Evolutionary conservation across 2,329 filamentous ascomycete species (phyloP).

Genomic region (Fusarium torulosum): DNA sequence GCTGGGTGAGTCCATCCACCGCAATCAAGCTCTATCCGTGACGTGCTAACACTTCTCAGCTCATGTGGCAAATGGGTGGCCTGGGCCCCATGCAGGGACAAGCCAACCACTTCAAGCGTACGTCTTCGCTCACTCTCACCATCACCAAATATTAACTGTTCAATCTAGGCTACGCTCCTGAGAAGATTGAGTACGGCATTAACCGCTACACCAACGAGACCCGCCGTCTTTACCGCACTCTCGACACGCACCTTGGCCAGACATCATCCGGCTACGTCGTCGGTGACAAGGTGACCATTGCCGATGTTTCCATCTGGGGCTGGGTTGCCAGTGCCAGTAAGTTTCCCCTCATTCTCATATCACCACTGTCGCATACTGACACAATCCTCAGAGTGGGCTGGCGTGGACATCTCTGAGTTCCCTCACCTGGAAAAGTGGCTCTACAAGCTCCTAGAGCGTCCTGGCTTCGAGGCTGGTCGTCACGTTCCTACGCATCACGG

Average conservation of each 20-base stretch:
- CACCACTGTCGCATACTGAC: neutral
- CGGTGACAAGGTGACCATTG: constrained; percentile 77
- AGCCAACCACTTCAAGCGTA: constrained; percentile 83
- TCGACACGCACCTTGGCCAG: constrained; percentile 77
- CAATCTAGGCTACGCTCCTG: constrained; percentile 75
- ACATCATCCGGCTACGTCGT: constrained; percentile 70
- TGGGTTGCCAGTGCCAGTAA: constrained; percentile 73
- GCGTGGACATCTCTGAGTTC: constrained; percentile 77
- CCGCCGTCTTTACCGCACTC: constrained; percentile 81
- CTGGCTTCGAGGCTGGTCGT: constrained; percentile 79
- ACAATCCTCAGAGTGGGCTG: constrained; percentile 53
- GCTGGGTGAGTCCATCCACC: constrained; percentile 68
- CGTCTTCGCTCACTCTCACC: constrained; percentile 30
- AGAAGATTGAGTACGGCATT: constrained; percentile 85
- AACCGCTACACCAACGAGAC: constrained; percentile 87
- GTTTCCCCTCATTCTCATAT: constrained; percentile 5
- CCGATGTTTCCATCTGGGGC: constrained; percentile 84
- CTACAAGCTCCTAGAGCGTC: constrained; percentile 74
- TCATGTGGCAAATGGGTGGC: constrained; percentile 83
- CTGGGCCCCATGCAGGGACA: constrained; percentile 86
- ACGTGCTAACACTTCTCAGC: constrained; percentile 50
- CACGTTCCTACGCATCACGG: constrained; percentile 77
- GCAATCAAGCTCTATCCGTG: neutral
- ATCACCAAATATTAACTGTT: neutral
- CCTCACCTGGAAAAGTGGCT: constrained; percentile 83